Evolutionary conservation across 352 stramenopile species (phyloP), one percentile per base, ranked within the genome.

Genomic region (Elongisporangium undulatum): DNA sequence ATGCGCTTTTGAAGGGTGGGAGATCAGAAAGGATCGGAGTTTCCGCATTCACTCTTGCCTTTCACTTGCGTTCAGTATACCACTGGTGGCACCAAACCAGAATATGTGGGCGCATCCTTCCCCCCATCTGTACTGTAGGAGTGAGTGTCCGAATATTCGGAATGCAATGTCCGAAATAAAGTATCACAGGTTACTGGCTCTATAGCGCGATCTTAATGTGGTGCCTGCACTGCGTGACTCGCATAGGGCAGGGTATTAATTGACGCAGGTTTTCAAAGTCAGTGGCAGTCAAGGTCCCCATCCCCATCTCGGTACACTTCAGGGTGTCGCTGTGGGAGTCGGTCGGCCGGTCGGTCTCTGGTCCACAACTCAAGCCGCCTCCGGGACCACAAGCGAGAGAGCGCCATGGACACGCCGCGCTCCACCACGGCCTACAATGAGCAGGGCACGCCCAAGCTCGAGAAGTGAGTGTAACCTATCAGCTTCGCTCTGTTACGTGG

Each of bases 391-490:
- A 45, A 38, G 26, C 26, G 26, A 38, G 34, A 45, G 10, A 45
- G 34, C 39, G 52, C 61, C 41, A 71, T 72, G 68, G 62, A 71
- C 48, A 50, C 59, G 57, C 67, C 67, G 15, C 52, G 56, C 58
- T 72, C 64, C 53, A 56, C 16, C 7, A 17, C 64, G 41, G 52
- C 55, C 52, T 72, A 67, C 55, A 59, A 69, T 41, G 56, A 67
- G 54, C 64, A 64, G n/a, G 16, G 64, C 41, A 72, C 64, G 41
- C 64, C 64, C 38, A 64, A 64, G 29, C 49, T 75, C 16, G 62
- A 72, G 3, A 61, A 67, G 68, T 72, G 57, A 17, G 63, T 61
- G 3, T 10, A n/a, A n/a, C n/a, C n/a, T n/a, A n/a, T n/a, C n/a
- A n/a, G n/a, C 2, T 50, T 19, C 2, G 21, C n/a, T 23, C 17